These are phyloP conservation scores for Leptodontidium sp. DNA, from an alignment of 2,329 filamentous ascomycete species.

Conservation along the genomic window DNA sequence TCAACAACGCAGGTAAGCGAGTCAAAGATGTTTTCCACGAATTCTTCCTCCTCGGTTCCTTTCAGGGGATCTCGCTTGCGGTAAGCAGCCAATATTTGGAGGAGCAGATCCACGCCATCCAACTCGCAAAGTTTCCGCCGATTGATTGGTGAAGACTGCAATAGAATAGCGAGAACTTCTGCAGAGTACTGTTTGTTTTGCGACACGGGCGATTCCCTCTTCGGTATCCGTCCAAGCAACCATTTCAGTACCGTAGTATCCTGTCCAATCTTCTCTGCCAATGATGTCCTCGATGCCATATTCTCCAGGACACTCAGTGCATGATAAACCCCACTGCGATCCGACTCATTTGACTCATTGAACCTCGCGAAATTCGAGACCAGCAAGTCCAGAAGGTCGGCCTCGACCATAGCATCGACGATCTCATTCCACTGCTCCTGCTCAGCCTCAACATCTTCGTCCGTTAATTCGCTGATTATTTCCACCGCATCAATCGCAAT, in stretches of 20 bases:
- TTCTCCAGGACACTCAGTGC: slow-evolving; percentile 86
- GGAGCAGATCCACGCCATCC: slow-evolving; percentile 79
- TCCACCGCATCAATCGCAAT: slow-evolving; percentile 93
- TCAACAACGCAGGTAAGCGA: slow-evolving; percentile 82
- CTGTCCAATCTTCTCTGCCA: slow-evolving; percentile 76
- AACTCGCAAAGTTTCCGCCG: slow-evolving; percentile 67
- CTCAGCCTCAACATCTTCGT: slow-evolving; percentile 87
- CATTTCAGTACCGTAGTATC: slow-evolving; percentile 76
- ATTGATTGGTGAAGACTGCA: slow-evolving; percentile 77
- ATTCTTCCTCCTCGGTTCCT: slow-evolving; percentile 91
- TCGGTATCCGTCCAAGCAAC: slow-evolving; percentile 78
- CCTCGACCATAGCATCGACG: slow-evolving; percentile 71
- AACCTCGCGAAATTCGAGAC: slow-evolving; percentile 81
- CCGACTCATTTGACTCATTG: slow-evolving; percentile 77
- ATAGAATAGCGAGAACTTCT: slow-evolving; percentile 87
- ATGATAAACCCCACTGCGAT: slow-evolving; percentile 87
- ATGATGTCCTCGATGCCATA: slow-evolving; percentile 73
- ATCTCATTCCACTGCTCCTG: slow-evolving; percentile 83
- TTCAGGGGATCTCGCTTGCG: slow-evolving; percentile 85
- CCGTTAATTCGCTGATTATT: slow-evolving; percentile 88
- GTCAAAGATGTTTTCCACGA: slow-evolving; percentile 93
- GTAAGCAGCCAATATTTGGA: slow-evolving; percentile 86
- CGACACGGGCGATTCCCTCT: slow-evolving; percentile 70
- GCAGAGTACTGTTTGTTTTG: slow-evolving; percentile 98
- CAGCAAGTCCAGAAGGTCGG: slow-evolving; percentile 77